Percentiles rank a stretch among this genome's conserved stretches.
These are phyloP conservation scores for Thalassiosira livingstoniorum DNA, from an alignment of 352 stramenopile species.

Conservation along the genomic window DNA sequence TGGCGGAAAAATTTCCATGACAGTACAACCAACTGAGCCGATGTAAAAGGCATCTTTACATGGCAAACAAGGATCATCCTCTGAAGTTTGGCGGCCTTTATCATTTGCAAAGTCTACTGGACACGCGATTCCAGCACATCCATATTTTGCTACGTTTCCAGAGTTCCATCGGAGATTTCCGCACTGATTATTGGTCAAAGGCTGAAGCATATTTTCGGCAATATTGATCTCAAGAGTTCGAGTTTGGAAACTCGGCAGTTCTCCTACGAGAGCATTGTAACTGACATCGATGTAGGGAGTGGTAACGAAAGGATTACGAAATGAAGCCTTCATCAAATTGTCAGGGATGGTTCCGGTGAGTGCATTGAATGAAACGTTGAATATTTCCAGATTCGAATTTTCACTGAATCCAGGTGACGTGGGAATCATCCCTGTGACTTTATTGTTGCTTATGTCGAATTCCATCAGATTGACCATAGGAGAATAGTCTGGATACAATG, in stretches of 20 bases:
- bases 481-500: too few species aligned
- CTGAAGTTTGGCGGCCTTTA: slow-evolving; percentile 15
- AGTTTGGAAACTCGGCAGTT: slow-evolving; percentile 6
- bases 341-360: not conserved
- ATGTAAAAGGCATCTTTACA: not conserved
- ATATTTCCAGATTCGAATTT: not conserved
- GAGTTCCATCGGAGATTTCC: not conserved
- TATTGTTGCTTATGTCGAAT: too few species aligned
- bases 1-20: not conserved
- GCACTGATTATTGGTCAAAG: not conserved
- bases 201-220: slow-evolving; percentile 1
- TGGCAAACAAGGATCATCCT: slow-evolving; percentile 5
- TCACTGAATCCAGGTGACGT: too few species aligned
- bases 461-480: too few species aligned
- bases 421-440: too few species aligned
- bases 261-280: slow-evolving; percentile 10
- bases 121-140: not conserved
- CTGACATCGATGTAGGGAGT: too few species aligned
- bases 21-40: slow-evolving; percentile 31
- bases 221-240: not conserved
- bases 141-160: slow-evolving; percentile 13
- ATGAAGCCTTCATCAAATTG: not conserved
- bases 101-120: slow-evolving; percentile 21
- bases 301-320: not conserved
- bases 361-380: not conserved